A percentile compares a stretch with the other conserved stretches of the same genome.
Conservation (phyloP, 805 yeast species). For the Wickerhamomyces bovis region DNA sequence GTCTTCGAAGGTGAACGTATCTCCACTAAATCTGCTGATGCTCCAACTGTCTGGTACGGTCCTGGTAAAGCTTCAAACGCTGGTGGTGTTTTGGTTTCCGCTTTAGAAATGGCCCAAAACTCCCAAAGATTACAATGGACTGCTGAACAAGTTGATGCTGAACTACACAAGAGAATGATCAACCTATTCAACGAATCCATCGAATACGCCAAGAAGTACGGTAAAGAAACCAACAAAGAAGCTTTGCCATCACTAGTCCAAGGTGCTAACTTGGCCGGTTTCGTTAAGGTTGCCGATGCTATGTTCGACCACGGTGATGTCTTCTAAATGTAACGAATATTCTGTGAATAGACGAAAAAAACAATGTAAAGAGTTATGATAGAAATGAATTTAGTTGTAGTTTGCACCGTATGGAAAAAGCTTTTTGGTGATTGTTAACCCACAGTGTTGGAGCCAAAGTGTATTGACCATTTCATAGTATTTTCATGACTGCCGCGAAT, state of each 20-base stretch:
- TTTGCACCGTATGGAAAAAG: no score
- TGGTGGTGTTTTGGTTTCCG: constrained; percentile 99
- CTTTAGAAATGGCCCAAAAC: constrained; percentile 99
- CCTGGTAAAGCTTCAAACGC: constrained; percentile 99
- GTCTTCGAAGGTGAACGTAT: constrained; percentile 82
- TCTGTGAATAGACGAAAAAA: constrained; percentile 5
- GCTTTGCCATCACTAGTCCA: constrained; percentile 90
- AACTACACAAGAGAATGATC: constrained; percentile 89
- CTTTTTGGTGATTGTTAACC: no score
- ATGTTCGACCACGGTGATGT: constrained; percentile 96
- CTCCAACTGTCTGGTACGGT: constrained; percentile 86
- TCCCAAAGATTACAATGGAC: constrained; percentile 92
- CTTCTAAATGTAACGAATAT: constrained; percentile 20
- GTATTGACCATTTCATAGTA: no score
- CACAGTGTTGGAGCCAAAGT: no score
- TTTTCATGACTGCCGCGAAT: neutral
- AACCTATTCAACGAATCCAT: constrained; percentile 90
- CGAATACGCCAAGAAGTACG: constrained; percentile 75
- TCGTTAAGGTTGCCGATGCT: constrained; percentile 97
- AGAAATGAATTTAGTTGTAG: neutral
- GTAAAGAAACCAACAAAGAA: constrained; percentile 58
- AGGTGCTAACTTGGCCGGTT: constrained; percentile 99
- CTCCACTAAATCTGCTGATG: constrained; percentile 32
- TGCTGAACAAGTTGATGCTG: constrained; percentile 83
- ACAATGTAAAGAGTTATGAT: neutral